Percentiles rank a stretch among this genome's conserved stretches.
phyloP scores from a whole-genome alignment of 306 rosid genomes.

The Fragaria ananassa region DNA sequence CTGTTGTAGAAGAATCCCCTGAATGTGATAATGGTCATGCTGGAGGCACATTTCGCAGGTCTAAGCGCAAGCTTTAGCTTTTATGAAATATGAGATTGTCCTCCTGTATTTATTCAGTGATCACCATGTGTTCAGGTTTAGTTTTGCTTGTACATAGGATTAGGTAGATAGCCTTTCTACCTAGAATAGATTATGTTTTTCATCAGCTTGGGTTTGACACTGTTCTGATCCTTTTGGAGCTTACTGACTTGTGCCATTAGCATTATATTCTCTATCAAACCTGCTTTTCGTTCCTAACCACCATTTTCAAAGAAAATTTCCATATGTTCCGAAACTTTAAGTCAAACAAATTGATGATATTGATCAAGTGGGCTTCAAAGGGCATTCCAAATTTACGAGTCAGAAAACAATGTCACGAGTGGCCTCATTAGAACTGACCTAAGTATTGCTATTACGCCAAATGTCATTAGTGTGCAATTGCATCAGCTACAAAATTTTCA shows the following conservation, averaged over 20 bases:
- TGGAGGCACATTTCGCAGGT: constrained; percentile 37
- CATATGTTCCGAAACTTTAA: background rate
- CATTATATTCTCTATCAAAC: background rate
- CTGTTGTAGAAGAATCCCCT: constrained; percentile 54
- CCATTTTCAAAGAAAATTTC: background rate
- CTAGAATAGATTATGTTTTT: background rate
- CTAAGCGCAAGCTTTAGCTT: constrained; percentile 40
- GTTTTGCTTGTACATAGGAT: background rate
- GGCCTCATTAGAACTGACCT: too few species aligned
- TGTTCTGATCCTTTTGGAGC: constrained; percentile 1
- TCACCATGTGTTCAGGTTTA: background rate
- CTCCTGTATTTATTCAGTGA: constrained; percentile 5
- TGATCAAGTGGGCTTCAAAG: too few species aligned
- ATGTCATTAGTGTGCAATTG: too few species aligned
- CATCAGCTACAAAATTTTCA: too few species aligned
- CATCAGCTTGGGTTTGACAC: background rate
- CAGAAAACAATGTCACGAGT: too few species aligned
- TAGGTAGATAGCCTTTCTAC: background rate
- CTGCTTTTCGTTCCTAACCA: background rate
- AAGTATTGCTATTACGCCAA: too few species aligned
- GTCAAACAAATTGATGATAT: background rate
- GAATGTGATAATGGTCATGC: constrained; percentile 29
- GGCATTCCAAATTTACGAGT: too few species aligned
- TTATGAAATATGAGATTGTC: constrained; percentile 1
- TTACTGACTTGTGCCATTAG: background rate